Base-by-base conservation (phyloP, 2,329 filamentous ascomycete species). In the Nothophaeocryptopus gaeumannii region DNA sequence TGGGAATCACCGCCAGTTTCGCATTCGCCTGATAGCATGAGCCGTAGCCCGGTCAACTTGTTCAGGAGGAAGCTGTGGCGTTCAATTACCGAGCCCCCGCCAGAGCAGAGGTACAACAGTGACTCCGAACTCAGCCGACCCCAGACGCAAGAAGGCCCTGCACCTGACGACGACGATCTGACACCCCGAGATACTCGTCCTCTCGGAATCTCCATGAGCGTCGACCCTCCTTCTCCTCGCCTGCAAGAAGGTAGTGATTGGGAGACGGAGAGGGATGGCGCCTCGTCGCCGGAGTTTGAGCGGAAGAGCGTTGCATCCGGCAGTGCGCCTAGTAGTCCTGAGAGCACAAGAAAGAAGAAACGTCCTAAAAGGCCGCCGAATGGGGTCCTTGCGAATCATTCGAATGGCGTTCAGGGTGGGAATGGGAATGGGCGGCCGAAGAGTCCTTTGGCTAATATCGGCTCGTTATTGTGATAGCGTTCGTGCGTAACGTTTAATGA, bases 1-100 rank as follows among this genome's bases (percentile, higher is more conserved):
- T 67, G 62, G 59, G 65, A 68, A 20, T 66, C 63, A 35, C 63
- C 64, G 7, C 68, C 72, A 1, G 64, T 63, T 29, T 70, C 66
- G 37, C 69, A 45, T 30, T 67, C 68, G 8, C 61, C 63, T 5
- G 56, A 60, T 12, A 60, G 58, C 20, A 26, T 26, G 20, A 61
- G 58, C 39, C 51, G 62, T 30, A 64, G 61, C 41, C 63, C 39
- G 39, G 67, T 63, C 11, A 63, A 55, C 29, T 38, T 61, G 26
- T 63, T 63, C 36, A 58, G 68, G 15, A 61, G 68, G 41, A 63
- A 65, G 35, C 1, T 72, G 5, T 66, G 65, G 64, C 52, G 70
- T 48, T 62, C 68, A 26, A 69, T 63, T 38, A 51, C 55, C 5
- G 52, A 58, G 14, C 55, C 54, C 9, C 30, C 49, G 1, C 48